A percentile compares a stretch with the other conserved stretches of the same genome.
phyloP scores from a whole-genome alignment of 495 filamentous ascomycete species.

The Articulospora tetracladia region DNA sequence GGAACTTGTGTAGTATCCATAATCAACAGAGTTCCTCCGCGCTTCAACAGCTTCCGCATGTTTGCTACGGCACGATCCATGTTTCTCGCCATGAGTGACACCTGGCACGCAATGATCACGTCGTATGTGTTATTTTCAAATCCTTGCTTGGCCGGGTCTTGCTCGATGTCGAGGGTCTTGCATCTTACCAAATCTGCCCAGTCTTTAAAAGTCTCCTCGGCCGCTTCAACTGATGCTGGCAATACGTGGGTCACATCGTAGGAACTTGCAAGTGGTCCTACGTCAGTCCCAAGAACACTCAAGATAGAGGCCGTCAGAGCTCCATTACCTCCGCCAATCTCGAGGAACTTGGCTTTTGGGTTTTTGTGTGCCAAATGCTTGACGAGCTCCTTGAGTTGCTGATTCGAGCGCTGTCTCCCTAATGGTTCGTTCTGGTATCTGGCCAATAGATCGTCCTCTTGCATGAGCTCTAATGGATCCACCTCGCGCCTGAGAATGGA shows the following conservation, averaged over 20 bases:
- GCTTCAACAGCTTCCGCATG: conserved; percentile 32
- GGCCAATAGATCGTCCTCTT: conserved; percentile 4
- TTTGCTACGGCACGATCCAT: conserved; percentile 45
- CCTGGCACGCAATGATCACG: conserved; percentile 46
- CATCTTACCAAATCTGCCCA: conserved; percentile 18
- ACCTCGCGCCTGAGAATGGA: conserved; percentile 5
- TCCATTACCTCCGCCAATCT: conserved; percentile 45
- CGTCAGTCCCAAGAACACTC: conserved; percentile 6
- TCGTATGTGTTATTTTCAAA: conserved; percentile 44
- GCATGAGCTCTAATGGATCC: conserved; percentile 9
- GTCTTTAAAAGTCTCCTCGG: conserved; percentile 37
- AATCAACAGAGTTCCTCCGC: conserved; percentile 12
- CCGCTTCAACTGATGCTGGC: conserved; percentile 42
- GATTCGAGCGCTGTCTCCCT: not conserved
- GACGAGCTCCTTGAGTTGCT: conserved; percentile 16
- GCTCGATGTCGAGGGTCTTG: conserved; percentile 44
- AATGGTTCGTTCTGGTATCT: conserved; percentile 1
- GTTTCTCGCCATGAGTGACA: conserved; percentile 46
- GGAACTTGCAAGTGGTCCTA: not conserved
- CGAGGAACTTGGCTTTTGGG: conserved; percentile 38
- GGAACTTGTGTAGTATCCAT: conserved; percentile 25
- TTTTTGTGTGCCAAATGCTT: conserved; percentile 34
- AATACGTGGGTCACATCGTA: conserved; percentile 51
- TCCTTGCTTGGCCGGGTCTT: conserved; percentile 41
- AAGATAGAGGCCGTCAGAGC: conserved; percentile 31